phyloP scores from a whole-genome alignment of 257 asterid genomes.

The Prunella vulgaris region DNA sequence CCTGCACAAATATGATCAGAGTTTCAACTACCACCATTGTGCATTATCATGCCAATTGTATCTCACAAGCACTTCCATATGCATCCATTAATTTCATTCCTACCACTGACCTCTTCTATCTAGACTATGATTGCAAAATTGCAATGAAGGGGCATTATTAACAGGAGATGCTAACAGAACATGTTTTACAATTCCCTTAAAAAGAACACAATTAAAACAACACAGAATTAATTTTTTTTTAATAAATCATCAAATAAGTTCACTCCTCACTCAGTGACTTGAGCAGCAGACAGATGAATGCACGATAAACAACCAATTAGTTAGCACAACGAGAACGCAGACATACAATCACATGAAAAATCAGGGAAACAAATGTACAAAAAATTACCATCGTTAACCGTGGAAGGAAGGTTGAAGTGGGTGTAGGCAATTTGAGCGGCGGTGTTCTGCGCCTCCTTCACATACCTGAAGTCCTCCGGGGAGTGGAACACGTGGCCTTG shows the following conservation, averaged over 20 bases:
- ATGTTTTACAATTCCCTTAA: neutral
- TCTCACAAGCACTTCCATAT: neutral
- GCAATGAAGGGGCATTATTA: too few species aligned
- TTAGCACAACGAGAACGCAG: too few species aligned
- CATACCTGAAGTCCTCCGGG: constrained; percentile 36
- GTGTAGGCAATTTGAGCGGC: constrained; percentile 53
- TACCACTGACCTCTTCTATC: neutral
- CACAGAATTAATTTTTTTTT: neutral
- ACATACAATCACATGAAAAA: too few species aligned
- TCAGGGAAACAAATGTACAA: neutral
- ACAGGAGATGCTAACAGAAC: neutral
- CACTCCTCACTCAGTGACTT: neutral
- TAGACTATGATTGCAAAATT: too few species aligned
- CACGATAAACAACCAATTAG: too few species aligned
- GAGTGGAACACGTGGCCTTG: constrained; percentile 38
- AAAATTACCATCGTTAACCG: constrained; percentile 8
- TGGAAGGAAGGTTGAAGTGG: constrained; percentile 14
- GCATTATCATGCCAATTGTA: neutral
- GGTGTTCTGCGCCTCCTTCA: constrained; percentile 57
- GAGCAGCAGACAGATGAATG: neutral
- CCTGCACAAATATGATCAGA: constrained; percentile 27
- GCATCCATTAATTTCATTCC: neutral
- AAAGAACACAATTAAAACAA: neutral
- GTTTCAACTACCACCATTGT: constrained; percentile 5
- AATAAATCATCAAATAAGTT: neutral